phyloP scores from a whole-genome alignment of 371 early-diverging fungal genomes.

The Rhizopus microsporus region DNA sequence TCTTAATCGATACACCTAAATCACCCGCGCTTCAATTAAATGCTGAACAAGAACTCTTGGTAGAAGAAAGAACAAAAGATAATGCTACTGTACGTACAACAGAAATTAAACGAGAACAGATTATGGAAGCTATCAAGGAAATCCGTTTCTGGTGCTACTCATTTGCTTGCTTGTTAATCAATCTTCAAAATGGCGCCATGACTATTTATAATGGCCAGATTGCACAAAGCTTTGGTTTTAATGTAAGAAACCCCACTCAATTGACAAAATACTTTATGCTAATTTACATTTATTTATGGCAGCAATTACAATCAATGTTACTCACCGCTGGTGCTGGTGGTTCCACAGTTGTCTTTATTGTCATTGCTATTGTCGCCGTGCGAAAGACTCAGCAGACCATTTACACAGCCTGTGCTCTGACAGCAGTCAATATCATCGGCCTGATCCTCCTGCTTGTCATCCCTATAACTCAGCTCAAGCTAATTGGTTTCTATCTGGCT shows the following conservation, averaged over 20 bases:
- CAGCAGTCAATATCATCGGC: slow-evolving; percentile 22
- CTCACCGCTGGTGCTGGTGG: slow-evolving; percentile 23
- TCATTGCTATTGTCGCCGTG: slow-evolving; percentile 11
- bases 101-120: slow-evolving; percentile 30
- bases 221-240: slow-evolving; percentile 33
- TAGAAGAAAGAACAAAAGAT: slow-evolving; percentile 34
- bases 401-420: slow-evolving; percentile 20
- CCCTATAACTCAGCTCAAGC: slow-evolving; percentile 19
- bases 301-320: slow-evolving; percentile 25
- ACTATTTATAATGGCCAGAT: slow-evolving; percentile 36
- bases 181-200: slow-evolving; percentile 41
- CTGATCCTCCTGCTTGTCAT: slow-evolving; percentile 24
- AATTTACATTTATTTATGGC: neutral
- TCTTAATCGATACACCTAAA: slow-evolving; percentile 40
- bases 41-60: slow-evolving; percentile 37
- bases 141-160: slow-evolving; percentile 33
- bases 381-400: slow-evolving; percentile 17
- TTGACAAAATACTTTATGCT: neutral
- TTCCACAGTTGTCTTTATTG: slow-evolving; percentile 17
- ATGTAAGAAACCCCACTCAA: slow-evolving; percentile 13
- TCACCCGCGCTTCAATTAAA: slow-evolving; percentile 28
- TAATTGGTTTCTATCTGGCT: slow-evolving; percentile 29
- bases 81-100: slow-evolving; percentile 35
- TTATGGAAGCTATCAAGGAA: slow-evolving; percentile 35
- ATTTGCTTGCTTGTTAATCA: slow-evolving; percentile 29